phyloP scores from a whole-genome alignment of 352 stramenopile genomes.

The Thalassiosira hispida region DNA sequence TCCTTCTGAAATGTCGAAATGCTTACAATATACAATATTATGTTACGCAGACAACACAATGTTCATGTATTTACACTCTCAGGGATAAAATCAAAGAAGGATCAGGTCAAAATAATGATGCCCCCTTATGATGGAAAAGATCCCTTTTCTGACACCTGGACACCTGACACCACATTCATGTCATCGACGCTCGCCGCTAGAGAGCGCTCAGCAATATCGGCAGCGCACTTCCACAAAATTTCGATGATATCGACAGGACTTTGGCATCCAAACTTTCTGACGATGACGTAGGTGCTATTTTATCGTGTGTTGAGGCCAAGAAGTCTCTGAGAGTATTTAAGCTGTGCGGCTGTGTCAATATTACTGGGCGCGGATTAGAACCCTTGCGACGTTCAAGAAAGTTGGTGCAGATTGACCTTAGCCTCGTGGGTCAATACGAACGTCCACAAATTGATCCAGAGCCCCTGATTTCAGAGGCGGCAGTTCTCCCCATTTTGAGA shows the following conservation, averaged over 20 bases:
- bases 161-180: no score
- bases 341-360: constrained; percentile 11
- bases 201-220: no score
- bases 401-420: constrained; percentile 16
- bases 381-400: constrained; percentile 11
- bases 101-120: no score
- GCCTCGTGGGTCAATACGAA: constrained; percentile 5
- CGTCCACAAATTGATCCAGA: background rate
- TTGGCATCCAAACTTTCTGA: constrained; percentile 13
- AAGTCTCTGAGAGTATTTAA: background rate
- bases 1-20: no score
- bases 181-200: no score
- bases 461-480: background rate
- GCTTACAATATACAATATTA: no score
- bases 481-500: background rate
- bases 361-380: constrained; percentile 22
- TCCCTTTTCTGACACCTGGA: no score
- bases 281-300: constrained; percentile 1
- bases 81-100: no score
- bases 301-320: background rate
- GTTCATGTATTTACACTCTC: no score
- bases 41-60: no score
- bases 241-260: background rate
- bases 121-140: no score
- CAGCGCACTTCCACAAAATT: no score